Conservation (phyloP, 2,329 filamentous ascomycete genomes). For the Talaromyces marneffei region DNA sequence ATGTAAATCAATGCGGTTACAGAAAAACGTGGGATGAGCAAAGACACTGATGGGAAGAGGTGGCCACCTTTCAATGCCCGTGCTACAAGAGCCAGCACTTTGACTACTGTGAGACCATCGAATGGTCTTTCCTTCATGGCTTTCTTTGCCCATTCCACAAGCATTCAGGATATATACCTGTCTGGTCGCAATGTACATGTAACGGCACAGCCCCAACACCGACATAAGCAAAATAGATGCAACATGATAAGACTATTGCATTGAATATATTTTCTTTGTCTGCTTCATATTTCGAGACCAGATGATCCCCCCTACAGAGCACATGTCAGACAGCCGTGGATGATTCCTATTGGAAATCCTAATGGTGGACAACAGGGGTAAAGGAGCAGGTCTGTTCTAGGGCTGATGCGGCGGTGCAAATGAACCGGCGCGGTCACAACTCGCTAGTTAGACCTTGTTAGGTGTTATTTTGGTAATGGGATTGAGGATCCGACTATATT, state of each 20-base stretch:
- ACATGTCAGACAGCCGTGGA: not conserved
- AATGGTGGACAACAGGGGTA: too few species aligned
- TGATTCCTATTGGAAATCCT: too few species aligned
- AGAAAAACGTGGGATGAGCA: slow-evolving; percentile 8
- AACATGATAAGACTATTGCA: not conserved
- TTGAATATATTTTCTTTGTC: not conserved
- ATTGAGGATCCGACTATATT: too few species aligned
- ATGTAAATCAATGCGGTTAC: not conserved
- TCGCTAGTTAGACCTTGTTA: too few species aligned
- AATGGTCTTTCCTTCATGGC: not conserved
- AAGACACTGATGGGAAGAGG: slow-evolving; percentile 4
- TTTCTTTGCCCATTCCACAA: slow-evolving; percentile 20
- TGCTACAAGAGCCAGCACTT: not conserved
- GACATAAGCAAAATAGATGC: not conserved
- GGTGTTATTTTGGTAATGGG: too few species aligned
- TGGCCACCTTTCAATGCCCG: not conserved
- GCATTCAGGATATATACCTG: slow-evolving; percentile 3
- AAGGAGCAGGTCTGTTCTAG: too few species aligned
- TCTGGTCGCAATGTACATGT: not conserved
- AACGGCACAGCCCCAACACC: not conserved
- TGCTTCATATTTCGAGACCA: not conserved
- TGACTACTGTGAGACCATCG: not conserved
- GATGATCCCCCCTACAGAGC: not conserved
- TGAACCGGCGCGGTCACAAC: too few species aligned
- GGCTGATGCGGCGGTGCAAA: too few species aligned